phyloP scores from a whole-genome alignment of 495 filamentous ascomycete species.

The Clohesyomyces aquaticus region DNA sequence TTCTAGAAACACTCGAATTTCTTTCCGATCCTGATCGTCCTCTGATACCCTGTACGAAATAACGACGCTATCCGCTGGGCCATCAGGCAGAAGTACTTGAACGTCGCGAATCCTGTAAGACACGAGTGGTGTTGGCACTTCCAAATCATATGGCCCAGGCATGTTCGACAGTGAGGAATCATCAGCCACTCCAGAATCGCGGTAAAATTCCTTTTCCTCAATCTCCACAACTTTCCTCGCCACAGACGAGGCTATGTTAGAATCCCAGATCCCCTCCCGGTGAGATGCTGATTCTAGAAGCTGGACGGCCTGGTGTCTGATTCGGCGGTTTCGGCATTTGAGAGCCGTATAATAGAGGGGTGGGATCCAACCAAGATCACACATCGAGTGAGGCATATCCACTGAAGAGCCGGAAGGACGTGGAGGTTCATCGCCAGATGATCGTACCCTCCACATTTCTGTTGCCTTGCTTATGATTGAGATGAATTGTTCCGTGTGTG shows the following conservation, averaged over 20 bases:
- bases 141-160: background rate
- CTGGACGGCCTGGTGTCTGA: constrained; percentile 52
- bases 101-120: constrained; percentile 22
- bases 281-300: constrained; percentile 50
- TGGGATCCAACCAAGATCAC: constrained; percentile 44
- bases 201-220: constrained; percentile 43
- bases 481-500: background rate
- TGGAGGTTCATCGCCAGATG: too few relatives aligned
- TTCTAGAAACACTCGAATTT: background rate
- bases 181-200: background rate
- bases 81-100: constrained; percentile 4
- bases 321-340: constrained; percentile 58
- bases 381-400: constrained; percentile 1
- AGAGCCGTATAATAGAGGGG: constrained; percentile 58
- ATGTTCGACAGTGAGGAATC: background rate
- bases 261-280: constrained; percentile 59
- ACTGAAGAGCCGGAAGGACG: background rate
- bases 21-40: background rate
- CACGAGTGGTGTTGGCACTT: background rate
- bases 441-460: background rate
- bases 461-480: background rate
- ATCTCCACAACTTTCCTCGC: constrained; percentile 47
- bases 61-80: constrained; percentile 1
- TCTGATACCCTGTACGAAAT: background rate
- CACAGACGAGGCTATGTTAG: constrained; percentile 34